Evolutionary conservation across 371 early-diverging fungal genomes (phyloP), one percentile per base, ranked within the genome.

Genomic region (Haplosporangium sp.): DNA sequence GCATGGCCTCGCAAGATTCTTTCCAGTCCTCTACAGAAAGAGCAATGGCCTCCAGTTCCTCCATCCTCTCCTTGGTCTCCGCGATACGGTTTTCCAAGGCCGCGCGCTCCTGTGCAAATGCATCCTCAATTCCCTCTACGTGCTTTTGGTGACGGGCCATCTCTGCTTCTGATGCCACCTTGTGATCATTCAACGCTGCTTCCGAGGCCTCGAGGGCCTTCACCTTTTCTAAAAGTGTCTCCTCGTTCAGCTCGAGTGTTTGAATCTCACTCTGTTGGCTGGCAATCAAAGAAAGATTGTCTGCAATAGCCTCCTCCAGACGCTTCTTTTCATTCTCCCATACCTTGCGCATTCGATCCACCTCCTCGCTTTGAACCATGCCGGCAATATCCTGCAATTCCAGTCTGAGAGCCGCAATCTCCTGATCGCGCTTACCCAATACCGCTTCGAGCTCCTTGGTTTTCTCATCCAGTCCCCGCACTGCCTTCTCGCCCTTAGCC

Each of bases 281-380:
- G 6, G 80, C 64, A 29, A 86, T 69, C 7, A 67, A 59, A 37
- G 85, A 80, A 12, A 63, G 73, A 16, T 73, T 74, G 14, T 68
- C 69, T 1, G 81, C 70, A n/a, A 86, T 74, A 37, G 86, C 82
- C 11, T 86, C 87, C 21, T 81, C 82, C 13, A 89, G 57, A 6
- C 87, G 83, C 43, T 86, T 83, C 52, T 86, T 86, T 63, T 89
- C 89, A 14, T 81, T 81, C 47, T 87, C 87, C 87, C 87, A 89
- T 12, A 86, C 83, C 41, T 77, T 77, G 61, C 77, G 77, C 77
- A 77, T 77, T 13, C 77, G 71, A 40, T 77, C 72, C 8, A 77
- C 77, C 42, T 77, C 77, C 20, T 77, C 77, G 48, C 77, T 77
- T 56, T 77, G 77, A 11, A 77, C 72, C 77, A 77, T 77, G 8